These are phyloP conservation scores for Plasmodium vinckei DNA, from an alignment of 169 alveolate genomes.

Conservation along the genomic window DNA sequence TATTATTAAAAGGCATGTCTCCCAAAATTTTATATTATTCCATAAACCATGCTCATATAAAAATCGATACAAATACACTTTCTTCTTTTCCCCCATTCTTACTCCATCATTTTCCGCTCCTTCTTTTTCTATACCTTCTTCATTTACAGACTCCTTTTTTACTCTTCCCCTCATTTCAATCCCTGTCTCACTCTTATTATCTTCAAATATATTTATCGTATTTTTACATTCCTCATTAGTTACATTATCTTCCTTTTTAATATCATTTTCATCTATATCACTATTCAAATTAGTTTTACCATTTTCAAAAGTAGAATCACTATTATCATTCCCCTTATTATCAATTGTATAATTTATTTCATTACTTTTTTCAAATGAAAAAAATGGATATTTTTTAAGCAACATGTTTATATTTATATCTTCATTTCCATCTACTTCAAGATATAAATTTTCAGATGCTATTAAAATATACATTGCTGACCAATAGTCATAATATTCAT, in stretches of 20 bases:
- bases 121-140: neutral
- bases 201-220: conserved; percentile 49
- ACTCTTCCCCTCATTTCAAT: neutral
- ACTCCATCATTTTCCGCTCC: neutral
- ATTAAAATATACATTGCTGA: conserved; percentile 56
- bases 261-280: conserved; percentile 22
- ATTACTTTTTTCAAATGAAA: neutral
- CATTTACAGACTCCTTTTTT: neutral
- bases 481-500: conserved; percentile 57
- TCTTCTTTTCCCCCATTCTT: conserved; percentile 1
- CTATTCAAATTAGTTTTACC: neutral
- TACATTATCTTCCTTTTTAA: neutral
- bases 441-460: conserved; percentile 63
- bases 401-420: conserved; percentile 2
- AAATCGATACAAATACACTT: conserved; percentile 34
- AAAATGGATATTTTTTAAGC: neutral
- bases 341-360: neutral
- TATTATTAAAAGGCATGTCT: conserved; percentile 39
- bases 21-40: conserved; percentile 73
- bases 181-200: neutral
- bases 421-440: conserved; percentile 38
- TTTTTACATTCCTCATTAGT: neutral
- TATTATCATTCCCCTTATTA: neutral
- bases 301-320: neutral
- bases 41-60: conserved; percentile 44